Conservation (phyloP, 495 filamentous ascomycete genomes). For the Penicillium pancosmium region DNA sequence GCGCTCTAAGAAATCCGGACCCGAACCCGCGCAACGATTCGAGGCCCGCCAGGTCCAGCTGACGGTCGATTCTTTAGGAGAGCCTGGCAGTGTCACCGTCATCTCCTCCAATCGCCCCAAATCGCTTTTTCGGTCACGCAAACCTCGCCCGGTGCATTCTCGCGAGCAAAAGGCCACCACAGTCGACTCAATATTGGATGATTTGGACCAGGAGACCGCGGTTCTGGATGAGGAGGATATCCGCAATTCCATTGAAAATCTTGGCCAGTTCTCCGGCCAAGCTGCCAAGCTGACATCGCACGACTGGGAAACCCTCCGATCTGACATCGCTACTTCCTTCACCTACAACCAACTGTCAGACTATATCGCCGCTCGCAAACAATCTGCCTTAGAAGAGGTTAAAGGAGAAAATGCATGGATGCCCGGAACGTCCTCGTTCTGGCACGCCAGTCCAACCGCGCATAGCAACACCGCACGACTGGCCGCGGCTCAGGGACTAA, state of each 20-base stretch:
- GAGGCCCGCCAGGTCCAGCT: neutral
- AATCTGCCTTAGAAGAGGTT: neutral
- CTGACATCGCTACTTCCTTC: constrained; percentile 35
- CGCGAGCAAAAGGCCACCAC: neutral
- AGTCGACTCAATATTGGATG: constrained; percentile 32
- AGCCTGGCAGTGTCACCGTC: neutral
- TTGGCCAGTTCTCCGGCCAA: constrained; percentile 21
- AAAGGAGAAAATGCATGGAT: constrained; percentile 23
- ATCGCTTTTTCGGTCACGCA: neutral
- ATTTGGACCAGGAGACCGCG: constrained; percentile 28
- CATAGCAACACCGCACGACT: constrained; percentile 13
- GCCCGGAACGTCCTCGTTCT: constrained; percentile 33
- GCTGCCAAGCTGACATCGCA: constrained; percentile 24
- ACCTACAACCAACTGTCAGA: constrained; percentile 37
- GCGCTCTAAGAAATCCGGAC: neutral
- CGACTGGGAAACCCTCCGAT: constrained; percentile 35
- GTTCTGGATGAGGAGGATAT: constrained; percentile 5
- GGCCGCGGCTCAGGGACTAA: constrained; percentile 21
- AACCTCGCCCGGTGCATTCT: neutral
- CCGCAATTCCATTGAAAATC: constrained; percentile 28
- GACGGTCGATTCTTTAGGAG: neutral
- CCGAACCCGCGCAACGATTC: neutral
- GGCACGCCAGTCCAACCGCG: constrained; percentile 15
- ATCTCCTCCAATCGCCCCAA: neutral
- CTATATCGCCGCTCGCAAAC: constrained; percentile 24